Percentiles rank a stretch among this genome's conserved stretches.
phyloP scores from a whole-genome alignment of 345 rosid species.

The Acer saccharum region DNA sequence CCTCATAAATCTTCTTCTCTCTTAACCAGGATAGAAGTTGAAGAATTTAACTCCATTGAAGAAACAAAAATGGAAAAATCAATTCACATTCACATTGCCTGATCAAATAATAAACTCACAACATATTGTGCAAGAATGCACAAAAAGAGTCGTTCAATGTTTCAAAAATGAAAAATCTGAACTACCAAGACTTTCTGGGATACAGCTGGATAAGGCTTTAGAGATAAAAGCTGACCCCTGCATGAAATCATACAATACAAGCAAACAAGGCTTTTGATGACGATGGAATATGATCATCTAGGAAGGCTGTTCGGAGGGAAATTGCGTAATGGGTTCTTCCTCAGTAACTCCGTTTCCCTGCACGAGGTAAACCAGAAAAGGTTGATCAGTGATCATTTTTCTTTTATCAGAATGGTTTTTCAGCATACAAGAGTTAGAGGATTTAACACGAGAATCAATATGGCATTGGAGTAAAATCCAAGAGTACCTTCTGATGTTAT shows the following conservation, averaged over 20 bases:
- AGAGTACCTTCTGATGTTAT: constrained; percentile 48
- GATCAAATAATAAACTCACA: not conserved
- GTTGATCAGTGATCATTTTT: not conserved
- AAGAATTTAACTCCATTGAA: no score
- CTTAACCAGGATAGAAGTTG: no score
- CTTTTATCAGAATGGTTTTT: not conserved
- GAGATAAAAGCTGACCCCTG: constrained; percentile 52
- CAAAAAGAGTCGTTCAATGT: not conserved
- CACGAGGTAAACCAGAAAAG: constrained; percentile 1
- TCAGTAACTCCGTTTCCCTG: constrained; percentile 80
- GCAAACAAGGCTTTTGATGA: not conserved
- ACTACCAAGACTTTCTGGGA: not conserved
- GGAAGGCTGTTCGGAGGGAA: constrained; percentile 76
- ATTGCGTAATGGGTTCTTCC: constrained; percentile 80
- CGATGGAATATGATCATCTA: constrained; percentile 37
- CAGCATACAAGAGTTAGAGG: no score
- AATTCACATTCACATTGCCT: no score
- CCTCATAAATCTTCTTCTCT: no score
- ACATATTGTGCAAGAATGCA: not conserved
- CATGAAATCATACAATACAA: not conserved
- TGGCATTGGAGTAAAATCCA: not conserved
- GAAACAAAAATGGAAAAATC: no score
- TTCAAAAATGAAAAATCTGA: not conserved
- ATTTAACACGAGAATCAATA: not conserved
- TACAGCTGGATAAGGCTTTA: constrained; percentile 23